Conservation (phyloP, 2,329 filamentous ascomycete genomes). For the Bipolaris zeicola region DNA sequence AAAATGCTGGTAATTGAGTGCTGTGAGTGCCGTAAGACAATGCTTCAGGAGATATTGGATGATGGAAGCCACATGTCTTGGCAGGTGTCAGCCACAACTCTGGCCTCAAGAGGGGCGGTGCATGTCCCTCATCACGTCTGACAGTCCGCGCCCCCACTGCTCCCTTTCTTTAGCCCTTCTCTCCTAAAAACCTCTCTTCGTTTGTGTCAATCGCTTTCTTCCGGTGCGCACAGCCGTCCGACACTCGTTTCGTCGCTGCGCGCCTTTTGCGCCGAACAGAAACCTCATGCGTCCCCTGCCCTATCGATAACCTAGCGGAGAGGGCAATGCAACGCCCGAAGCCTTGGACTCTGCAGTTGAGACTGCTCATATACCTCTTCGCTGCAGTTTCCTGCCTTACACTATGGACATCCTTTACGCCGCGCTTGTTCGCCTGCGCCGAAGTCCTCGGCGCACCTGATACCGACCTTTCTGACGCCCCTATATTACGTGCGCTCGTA, state of each 20-base stretch:
- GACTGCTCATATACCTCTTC: slow-evolving; percentile 69
- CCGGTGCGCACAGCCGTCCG: background rate
- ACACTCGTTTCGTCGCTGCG: slow-evolving; percentile 14
- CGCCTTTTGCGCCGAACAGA: slow-evolving; percentile 20
- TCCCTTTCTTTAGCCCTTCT: background rate
- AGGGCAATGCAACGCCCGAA: slow-evolving; percentile 54
- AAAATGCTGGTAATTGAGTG: background rate
- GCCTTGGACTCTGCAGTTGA: slow-evolving; percentile 72
- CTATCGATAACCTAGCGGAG: slow-evolving; percentile 31
- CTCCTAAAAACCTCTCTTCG: background rate
- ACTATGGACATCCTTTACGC: slow-evolving; percentile 66
- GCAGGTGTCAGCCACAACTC: background rate
- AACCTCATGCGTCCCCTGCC: slow-evolving; percentile 25
- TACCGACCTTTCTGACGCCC: slow-evolving; percentile 18
- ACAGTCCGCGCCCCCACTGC: slow-evolving; percentile 3
- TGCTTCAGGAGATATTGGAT: background rate
- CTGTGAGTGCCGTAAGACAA: background rate
- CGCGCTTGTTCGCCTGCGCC: slow-evolving; percentile 62
- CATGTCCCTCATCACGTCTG: background rate
- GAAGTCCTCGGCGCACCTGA: slow-evolving; percentile 52
- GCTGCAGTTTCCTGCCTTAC: slow-evolving; percentile 65
- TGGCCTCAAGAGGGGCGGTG: background rate
- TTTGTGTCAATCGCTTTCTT: slow-evolving; percentile 2
- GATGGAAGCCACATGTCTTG: slow-evolving; percentile 2
- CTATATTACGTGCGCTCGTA: slow-evolving; percentile 20